Evolutionary conservation across 2,329 filamentous ascomycete genomes (phyloP).

Genomic region (Ophiostoma quercus): DNA sequence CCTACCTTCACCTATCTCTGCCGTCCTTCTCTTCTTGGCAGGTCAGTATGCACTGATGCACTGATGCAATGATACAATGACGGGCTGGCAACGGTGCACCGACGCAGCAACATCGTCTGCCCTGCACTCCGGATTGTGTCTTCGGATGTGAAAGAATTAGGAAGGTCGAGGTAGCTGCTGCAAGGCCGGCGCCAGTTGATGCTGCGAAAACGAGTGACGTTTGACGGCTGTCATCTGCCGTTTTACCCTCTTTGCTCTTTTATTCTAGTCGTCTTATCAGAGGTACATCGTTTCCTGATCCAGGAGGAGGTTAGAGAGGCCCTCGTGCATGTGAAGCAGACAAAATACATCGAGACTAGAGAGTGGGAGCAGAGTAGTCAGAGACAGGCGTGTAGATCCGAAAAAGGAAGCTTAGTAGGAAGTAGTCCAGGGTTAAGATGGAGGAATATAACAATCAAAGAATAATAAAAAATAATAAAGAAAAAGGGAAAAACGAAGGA

Average conservation of each 20-base stretch:
- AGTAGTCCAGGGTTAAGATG: background rate
- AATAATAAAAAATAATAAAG: background rate
- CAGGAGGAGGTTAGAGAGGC: background rate
- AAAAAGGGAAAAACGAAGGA: background rate
- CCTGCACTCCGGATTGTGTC: background rate
- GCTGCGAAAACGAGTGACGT: background rate
- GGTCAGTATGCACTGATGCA: background rate
- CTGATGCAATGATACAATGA: background rate
- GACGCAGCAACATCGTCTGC: background rate
- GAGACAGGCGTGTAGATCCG: background rate
- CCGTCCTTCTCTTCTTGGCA: conserved; percentile 11
- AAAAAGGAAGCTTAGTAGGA: background rate
- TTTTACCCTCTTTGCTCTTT: background rate
- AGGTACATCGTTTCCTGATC: background rate
- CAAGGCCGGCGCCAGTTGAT: background rate
- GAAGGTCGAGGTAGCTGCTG: background rate
- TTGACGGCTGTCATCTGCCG: background rate
- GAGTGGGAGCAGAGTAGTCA: background rate
- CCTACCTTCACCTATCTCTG: background rate
- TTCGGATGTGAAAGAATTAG: conserved; percentile 8
- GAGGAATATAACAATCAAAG: background rate
- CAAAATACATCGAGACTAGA: background rate
- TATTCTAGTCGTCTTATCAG: background rate
- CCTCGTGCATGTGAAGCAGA: background rate
- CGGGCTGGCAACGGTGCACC: background rate